Evolutionary conservation across 2,329 filamentous ascomycete species (phyloP).

Genomic region (Ascochyta viciae-villosae): DNA sequence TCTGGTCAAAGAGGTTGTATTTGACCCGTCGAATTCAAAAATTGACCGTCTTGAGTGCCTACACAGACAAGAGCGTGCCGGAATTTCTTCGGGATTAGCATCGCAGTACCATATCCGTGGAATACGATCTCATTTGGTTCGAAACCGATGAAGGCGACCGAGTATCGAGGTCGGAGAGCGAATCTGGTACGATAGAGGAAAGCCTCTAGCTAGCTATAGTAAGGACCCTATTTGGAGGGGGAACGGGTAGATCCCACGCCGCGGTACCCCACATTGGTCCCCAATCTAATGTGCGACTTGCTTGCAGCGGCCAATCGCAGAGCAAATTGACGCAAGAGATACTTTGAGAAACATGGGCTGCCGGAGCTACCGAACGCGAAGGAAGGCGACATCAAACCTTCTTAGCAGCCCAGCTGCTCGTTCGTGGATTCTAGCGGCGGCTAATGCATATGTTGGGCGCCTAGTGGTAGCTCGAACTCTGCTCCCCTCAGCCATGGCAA

Average conservation of each 20-base stretch:
- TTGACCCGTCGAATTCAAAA: constrained; percentile 17
- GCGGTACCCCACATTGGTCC: constrained; percentile 5
- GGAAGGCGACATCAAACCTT: constrained; percentile 2
- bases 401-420: not conserved
- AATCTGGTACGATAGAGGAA: not conserved
- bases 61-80: constrained; percentile 26
- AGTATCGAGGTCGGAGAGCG: not conserved
- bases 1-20: constrained; percentile 29
- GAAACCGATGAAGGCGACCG: constrained; percentile 2
- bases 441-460: constrained; percentile 13
- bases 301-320: not conserved
- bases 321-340: not conserved
- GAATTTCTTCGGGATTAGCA: constrained; percentile 32
- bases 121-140: constrained; percentile 22
- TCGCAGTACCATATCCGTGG: constrained; percentile 34
- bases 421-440: constrained; percentile 1
- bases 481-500: constrained; percentile 3
- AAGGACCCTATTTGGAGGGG: not conserved
- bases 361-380: not conserved
- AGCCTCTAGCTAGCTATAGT: not conserved
- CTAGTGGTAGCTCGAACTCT: constrained; percentile 13
- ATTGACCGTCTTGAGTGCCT: constrained; percentile 14
- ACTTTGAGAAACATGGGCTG: not conserved
- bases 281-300: not conserved
- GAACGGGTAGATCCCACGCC: not conserved